Base-by-base conservation (phyloP, 164 flowering plant genomes). In the Litsea cubeba region DNA sequence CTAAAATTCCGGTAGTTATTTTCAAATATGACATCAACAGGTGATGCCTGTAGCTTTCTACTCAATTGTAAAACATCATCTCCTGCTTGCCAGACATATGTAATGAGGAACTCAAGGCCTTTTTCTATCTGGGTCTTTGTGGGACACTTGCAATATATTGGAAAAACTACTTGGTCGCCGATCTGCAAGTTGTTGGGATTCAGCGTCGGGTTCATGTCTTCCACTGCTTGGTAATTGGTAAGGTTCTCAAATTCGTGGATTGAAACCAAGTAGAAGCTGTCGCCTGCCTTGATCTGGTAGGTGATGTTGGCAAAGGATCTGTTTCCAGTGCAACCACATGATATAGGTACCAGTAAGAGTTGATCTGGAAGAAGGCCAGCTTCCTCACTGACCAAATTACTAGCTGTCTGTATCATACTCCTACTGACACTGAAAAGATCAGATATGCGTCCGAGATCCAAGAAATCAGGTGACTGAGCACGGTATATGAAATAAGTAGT, bases 61-160 rank as follows among this genome's bases (percentile, higher is more conserved):
- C 84, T 81, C 62, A 85, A 68, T 60, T n/a, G n/a, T 51, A 40
- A 15, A 3, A 81, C n/a, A 62, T 70, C 71, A 46, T 88, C 88
- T 5, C 71, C 60, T 2, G 80, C 80, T 70, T 82, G 88, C 87
- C 88, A 83, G 14, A 86, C 85, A 35, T 89, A 92, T 60, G 88
- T 88, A 22, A 89, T 78, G 7, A 89, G 75, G 71, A 75, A 79
- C 10, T 83, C 54, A 50, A 82, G 51, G 4, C 86, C 84, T 50
- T 78, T 70, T 20, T 81, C 80, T 66, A 30, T 14, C 12, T 83
- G 77, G 5, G 77, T 63, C 22, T 76, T 67, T 1, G 84, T 77
- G 12, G 87, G 90, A 73, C 97, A 92, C 79, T 82, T 85, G 68
- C 94, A 92, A 79, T 82, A 85, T 72, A 89, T 30, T 2, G 94